Evolutionary conservation across 768 basidiomycete species (phyloP).

Genomic region (Pulveroboletus sp.): DNA sequence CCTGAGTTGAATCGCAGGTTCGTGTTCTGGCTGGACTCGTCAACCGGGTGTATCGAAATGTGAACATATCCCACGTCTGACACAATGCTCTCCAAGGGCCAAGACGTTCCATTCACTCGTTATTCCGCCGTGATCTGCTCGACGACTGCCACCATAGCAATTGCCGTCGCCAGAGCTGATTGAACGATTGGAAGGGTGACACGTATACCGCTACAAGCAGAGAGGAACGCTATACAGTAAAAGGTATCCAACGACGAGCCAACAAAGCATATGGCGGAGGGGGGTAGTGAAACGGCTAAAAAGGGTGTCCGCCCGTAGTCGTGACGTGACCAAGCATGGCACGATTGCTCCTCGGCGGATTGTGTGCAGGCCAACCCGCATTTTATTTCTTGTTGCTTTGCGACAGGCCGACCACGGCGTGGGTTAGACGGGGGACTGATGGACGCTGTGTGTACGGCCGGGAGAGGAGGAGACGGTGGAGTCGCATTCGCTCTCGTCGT

Average conservation of each 20-base stretch:
- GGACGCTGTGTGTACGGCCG: background rate
- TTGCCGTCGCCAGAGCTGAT: too few relatives aligned
- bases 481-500: background rate
- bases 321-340: background rate
- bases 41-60: too few relatives aligned
- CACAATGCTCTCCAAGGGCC: too few relatives aligned
- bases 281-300: background rate
- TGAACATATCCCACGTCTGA: too few relatives aligned
- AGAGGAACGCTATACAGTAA: background rate
- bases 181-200: too few relatives aligned
- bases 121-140: too few relatives aligned
- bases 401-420: background rate
- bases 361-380: background rate
- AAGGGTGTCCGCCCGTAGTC: background rate
- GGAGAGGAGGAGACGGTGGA: constrained; percentile 5
- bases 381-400: background rate
- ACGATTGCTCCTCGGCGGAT: background rate
- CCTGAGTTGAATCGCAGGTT: too few relatives aligned
- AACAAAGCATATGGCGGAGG: background rate
- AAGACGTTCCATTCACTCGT: too few relatives aligned
- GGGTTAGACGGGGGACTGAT: background rate
- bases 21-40: too few relatives aligned
- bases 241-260: background rate
- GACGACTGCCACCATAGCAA: too few relatives aligned
- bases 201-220: background rate